phyloP scores from a whole-genome alignment of 2,329 filamentous ascomycete species.

The Botrytis aclada region DNA sequence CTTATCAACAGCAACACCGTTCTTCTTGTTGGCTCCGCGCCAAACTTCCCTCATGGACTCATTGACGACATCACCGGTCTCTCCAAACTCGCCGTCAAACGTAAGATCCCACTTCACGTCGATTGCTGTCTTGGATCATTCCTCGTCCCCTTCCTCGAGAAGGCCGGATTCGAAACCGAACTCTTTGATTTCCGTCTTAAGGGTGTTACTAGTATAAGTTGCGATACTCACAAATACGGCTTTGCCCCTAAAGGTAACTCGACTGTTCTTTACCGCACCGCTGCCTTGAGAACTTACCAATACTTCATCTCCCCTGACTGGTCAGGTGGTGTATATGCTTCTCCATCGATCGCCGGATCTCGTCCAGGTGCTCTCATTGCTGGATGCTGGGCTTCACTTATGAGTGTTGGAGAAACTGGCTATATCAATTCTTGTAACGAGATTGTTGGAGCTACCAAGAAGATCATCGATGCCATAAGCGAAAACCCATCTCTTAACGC shows the following conservation, averaged over 20 bases:
- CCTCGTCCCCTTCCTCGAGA: slow-evolving; percentile 85
- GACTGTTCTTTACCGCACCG: slow-evolving; percentile 83
- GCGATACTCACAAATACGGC: slow-evolving; percentile 98
- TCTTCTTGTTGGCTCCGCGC: slow-evolving; percentile 87
- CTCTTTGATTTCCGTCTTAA: slow-evolving; percentile 92
- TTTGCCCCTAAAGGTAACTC: slow-evolving; percentile 98
- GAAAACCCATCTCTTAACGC: slow-evolving; percentile 64
- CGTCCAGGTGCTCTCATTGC: slow-evolving; percentile 92
- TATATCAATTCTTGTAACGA: slow-evolving; percentile 83
- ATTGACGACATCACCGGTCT: slow-evolving; percentile 90
- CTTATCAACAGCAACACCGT: slow-evolving; percentile 94
- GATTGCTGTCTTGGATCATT: slow-evolving; percentile 98
- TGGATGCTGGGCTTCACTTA: slow-evolving; percentile 89
- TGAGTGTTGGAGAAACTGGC: slow-evolving; percentile 81
- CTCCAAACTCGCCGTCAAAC: slow-evolving; percentile 75
- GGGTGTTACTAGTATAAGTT: slow-evolving; percentile 92
- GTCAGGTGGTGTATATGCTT: slow-evolving; percentile 94
- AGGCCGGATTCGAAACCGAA: slow-evolving; percentile 86
- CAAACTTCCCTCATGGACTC: slow-evolving; percentile 97
- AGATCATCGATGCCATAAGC: slow-evolving; percentile 71
- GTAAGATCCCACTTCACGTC: slow-evolving; percentile 85
- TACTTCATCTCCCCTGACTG: slow-evolving; percentile 96
- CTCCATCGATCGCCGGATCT: slow-evolving; percentile 85
- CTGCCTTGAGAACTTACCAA: slow-evolving; percentile 77
- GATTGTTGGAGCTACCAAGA: slow-evolving; percentile 84